These are phyloP conservation scores for Rhodocollybia butyracea DNA, from an alignment of 768 basidiomycete genomes.

Conservation along the genomic window DNA sequence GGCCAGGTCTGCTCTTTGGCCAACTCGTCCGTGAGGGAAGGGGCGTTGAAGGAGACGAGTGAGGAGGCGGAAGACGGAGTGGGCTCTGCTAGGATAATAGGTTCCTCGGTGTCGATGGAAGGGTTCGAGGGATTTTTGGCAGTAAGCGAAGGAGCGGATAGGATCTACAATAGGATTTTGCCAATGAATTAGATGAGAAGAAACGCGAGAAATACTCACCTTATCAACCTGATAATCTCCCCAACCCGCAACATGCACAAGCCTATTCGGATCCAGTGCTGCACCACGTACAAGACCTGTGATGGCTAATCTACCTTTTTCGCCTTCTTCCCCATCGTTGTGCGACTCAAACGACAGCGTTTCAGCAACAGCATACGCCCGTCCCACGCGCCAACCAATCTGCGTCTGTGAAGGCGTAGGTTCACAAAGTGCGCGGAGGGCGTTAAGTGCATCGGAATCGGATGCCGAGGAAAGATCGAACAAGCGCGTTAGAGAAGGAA, in stretches of 20 bases:
- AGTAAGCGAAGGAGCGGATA: constrained; percentile 54
- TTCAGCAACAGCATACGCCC: constrained; percentile 72
- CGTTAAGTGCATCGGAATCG: constrained; percentile 50
- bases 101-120: constrained; percentile 59
- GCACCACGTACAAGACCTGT: constrained; percentile 86
- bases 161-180: constrained; percentile 48
- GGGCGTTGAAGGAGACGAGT: constrained; percentile 80
- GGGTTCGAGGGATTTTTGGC: constrained; percentile 19
- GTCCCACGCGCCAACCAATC: constrained; percentile 81
- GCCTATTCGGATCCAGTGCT: constrained; percentile 72
- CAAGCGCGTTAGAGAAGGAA: constrained; percentile 74
- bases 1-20: constrained; percentile 97
- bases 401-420: constrained; percentile 75
- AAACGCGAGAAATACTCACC: constrained; percentile 38
- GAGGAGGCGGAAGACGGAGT: constrained; percentile 72
- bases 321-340: background rate
- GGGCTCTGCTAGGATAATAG: constrained; percentile 62
- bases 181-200: background rate
- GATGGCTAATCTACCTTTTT: constrained; percentile 57
- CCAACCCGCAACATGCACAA: constrained; percentile 83
- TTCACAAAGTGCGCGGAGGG: constrained; percentile 77
- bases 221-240: constrained; percentile 87
- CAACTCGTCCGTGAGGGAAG: constrained; percentile 65
- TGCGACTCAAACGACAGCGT: constrained; percentile 44
- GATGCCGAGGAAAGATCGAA: constrained; percentile 57